Percentiles rank a stretch among this genome's conserved stretches.
Evolutionary conservation across 1,139 yeast genomes (phyloP).

Genomic region (Saccharomyces hybrid): DNA sequence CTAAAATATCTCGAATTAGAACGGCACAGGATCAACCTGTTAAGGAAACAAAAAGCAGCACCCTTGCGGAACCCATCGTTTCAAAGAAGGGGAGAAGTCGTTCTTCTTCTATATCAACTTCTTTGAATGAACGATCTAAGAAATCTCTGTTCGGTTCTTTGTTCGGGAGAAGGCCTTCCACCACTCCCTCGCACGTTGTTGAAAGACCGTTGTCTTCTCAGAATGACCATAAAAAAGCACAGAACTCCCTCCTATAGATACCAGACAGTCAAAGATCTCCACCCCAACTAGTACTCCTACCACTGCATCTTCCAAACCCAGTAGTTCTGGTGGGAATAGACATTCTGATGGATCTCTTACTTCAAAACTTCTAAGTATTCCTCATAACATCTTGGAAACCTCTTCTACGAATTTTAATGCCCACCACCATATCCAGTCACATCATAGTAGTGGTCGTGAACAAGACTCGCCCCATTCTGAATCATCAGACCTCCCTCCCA

Average conservation of each 20-base stretch:
- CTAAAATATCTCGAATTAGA: not conserved
- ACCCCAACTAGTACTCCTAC: not conserved
- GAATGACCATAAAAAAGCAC: not conserved
- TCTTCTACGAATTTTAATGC: not conserved
- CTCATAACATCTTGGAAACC: not conserved
- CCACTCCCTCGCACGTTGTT: not conserved
- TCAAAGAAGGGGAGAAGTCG: conserved; percentile 4
- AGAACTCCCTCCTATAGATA: not conserved
- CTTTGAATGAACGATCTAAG: conserved; percentile 15
- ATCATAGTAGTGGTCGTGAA: not conserved
- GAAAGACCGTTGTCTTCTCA: not conserved
- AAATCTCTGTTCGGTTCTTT: conserved; percentile 18
- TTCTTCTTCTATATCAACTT: conserved; percentile 9
- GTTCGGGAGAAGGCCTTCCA: conserved; percentile 10
- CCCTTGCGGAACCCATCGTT: not conserved
- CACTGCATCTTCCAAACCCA: not conserved
- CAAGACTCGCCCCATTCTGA: not conserved
- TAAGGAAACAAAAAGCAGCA: not conserved
- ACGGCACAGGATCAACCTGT: not conserved
- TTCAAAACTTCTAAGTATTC: not conserved
- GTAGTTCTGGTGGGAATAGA: not conserved
- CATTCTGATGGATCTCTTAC: not conserved
- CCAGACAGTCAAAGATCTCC: not conserved
- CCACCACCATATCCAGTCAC: not conserved
- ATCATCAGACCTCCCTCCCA: not conserved